These are phyloP conservation scores for Babesia gibsoni DNA, from an alignment of 169 alveolate species.

Conservation along the genomic window DNA sequence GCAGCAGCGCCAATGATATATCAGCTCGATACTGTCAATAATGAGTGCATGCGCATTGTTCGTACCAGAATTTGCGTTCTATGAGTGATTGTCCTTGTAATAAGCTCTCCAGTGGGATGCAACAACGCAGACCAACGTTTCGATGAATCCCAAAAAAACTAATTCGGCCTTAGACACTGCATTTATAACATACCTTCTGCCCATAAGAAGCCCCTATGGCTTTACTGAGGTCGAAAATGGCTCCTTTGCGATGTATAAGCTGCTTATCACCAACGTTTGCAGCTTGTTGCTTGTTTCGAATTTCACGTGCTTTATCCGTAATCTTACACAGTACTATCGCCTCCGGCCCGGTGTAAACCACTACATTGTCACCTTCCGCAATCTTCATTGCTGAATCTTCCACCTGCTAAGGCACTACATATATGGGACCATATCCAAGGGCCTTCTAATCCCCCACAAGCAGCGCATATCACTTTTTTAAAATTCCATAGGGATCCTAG, in stretches of 20 bases:
- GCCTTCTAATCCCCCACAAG: constrained; percentile 1
- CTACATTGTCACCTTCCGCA: constrained; percentile 45
- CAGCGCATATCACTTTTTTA: background rate
- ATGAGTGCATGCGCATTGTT: background rate
- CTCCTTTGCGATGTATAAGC: constrained; percentile 51
- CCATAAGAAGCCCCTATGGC: constrained; percentile 51
- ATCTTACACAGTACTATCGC: constrained; percentile 20
- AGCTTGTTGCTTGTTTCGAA: constrained; percentile 46
- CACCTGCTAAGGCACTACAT: background rate
- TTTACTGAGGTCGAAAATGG: constrained; percentile 51
- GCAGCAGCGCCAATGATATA: constrained; percentile 81
- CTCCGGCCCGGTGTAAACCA: constrained; percentile 60
- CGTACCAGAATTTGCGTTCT: constrained; percentile 83
- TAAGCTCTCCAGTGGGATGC: constrained; percentile 78
- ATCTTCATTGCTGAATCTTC: constrained; percentile 38
- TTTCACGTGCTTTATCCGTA: constrained; percentile 24
- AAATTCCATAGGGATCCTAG: background rate
- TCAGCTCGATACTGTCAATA: constrained; percentile 80
- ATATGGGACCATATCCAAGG: background rate
- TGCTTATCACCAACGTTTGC: constrained; percentile 51
- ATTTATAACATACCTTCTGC: constrained; percentile 27
- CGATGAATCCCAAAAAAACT: constrained; percentile 59
- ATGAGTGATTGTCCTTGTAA: constrained; percentile 71
- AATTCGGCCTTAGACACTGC: background rate
- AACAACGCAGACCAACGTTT: constrained; percentile 69